phyloP scores from a whole-genome alignment of 192 early-diverging fungal species.

The Coemansia sp. region DNA sequence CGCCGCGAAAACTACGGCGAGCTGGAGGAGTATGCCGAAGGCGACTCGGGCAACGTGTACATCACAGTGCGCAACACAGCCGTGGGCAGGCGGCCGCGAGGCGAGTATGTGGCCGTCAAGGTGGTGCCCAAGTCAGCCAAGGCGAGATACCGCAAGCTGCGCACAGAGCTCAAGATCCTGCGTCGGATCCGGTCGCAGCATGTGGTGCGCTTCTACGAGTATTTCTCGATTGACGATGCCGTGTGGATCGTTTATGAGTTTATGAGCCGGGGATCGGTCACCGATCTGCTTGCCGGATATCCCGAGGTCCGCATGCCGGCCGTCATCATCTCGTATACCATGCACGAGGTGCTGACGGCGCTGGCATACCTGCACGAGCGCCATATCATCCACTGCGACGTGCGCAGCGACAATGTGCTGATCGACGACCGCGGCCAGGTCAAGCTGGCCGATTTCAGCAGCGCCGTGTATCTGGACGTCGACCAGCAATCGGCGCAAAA shows the following conservation, averaged over 20 bases:
- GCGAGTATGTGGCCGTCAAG: conserved; percentile 51
- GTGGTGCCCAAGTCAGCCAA: conserved; percentile 49
- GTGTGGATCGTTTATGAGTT: conserved; percentile 59
- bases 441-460: conserved; percentile 62
- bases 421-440: conserved; percentile 59
- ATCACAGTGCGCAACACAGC: conserved; percentile 33
- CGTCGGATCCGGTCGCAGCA: conserved; percentile 49
- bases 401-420: conserved; percentile 56
- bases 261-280: conserved; percentile 53
- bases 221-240: conserved; percentile 52
- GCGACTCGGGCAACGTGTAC: conserved; percentile 54
- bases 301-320: conserved; percentile 48
- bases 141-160: conserved; percentile 51
- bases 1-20: conserved; percentile 52
- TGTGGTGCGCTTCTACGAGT: conserved; percentile 54
- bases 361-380: conserved; percentile 54
- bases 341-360: conserved; percentile 49
- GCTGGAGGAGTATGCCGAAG: conserved; percentile 54
- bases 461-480: conserved; percentile 41
- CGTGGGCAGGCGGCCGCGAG: conserved; percentile 38
- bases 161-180: conserved; percentile 52
- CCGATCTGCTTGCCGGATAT: conserved; percentile 52
- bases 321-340: conserved; percentile 40
- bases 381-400: conserved; percentile 53
- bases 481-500: conserved; percentile 43